Evolutionary conservation across 495 filamentous ascomycete genomes (phyloP).

Genomic region (Trichoderma asperelloides): DNA sequence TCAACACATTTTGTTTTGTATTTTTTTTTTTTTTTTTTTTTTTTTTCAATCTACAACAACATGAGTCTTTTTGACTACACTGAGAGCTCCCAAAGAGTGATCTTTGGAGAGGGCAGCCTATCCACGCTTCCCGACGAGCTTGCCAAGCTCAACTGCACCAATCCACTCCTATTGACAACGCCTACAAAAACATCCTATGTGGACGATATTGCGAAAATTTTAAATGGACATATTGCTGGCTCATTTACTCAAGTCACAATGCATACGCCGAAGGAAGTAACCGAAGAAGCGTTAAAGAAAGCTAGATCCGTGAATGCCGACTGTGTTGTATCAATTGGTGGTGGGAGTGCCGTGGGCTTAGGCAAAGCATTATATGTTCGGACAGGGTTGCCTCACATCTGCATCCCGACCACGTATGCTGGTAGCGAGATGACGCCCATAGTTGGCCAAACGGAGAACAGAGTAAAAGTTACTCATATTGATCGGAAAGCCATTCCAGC

Average conservation of each 20-base stretch:
- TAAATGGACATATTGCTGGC: background rate
- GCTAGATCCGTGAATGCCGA: background rate
- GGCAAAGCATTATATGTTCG: background rate
- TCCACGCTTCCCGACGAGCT: constrained; percentile 6
- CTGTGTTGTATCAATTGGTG: constrained; percentile 6
- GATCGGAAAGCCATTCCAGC: background rate
- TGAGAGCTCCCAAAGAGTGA: background rate
- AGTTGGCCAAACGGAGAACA: background rate
- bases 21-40: too few relatives aligned
- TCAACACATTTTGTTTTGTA: too few relatives aligned
- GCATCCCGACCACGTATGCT: constrained; percentile 2
- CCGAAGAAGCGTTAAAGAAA: background rate
- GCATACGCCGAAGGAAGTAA: background rate
- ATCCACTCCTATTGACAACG: constrained; percentile 1
- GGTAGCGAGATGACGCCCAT: constrained; percentile 7
- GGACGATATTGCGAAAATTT: background rate
- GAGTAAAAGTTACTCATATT: background rate
- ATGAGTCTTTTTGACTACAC: background rate
- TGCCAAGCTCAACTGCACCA: background rate
- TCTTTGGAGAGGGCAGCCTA: constrained; percentile 5
- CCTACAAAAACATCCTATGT: background rate
- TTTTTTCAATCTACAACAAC: too few relatives aligned
- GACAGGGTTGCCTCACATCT: constrained; percentile 3
- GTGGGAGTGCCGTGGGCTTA: background rate
- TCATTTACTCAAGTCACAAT: background rate